phyloP scores from a whole-genome alignment of 2,329 filamentous ascomycete genomes.

The Pseudodiploospora longispora region DNA sequence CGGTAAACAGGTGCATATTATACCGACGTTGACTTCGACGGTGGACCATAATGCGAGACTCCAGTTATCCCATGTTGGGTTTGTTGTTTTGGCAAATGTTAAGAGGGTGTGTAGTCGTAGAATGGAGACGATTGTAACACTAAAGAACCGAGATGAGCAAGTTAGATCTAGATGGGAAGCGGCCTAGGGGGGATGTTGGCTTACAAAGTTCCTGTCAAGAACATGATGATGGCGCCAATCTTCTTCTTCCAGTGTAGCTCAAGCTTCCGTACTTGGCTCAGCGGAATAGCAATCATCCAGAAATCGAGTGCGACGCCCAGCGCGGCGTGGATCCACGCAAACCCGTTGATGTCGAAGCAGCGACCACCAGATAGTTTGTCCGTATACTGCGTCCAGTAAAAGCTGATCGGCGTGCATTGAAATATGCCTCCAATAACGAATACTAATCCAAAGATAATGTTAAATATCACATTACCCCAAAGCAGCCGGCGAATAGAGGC shows the following conservation, averaged over 20 bases:
- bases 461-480: slow-evolving; percentile 24
- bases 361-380: slow-evolving; percentile 25
- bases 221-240: slow-evolving; percentile 33
- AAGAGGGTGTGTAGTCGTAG: slow-evolving; percentile 21
- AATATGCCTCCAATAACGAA: slow-evolving; percentile 27
- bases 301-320: slow-evolving; percentile 35
- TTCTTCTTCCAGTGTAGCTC: slow-evolving; percentile 33
- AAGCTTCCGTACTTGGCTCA: slow-evolving; percentile 28
- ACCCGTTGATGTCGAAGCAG: slow-evolving; percentile 32
- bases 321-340: slow-evolving; percentile 33
- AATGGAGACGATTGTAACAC: slow-evolving; percentile 24
- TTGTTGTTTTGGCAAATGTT: slow-evolving; percentile 17
- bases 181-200: slow-evolving; percentile 6
- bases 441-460: slow-evolving; percentile 18
- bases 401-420: slow-evolving; percentile 31
- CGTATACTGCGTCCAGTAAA: slow-evolving; percentile 35
- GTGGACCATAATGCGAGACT: slow-evolving; percentile 25
- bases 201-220: slow-evolving; percentile 33
- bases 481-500: slow-evolving; percentile 20
- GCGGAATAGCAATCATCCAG: slow-evolving; percentile 33
- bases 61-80: slow-evolving; percentile 22
- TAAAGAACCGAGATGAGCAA: slow-evolving; percentile 9
- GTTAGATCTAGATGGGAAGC: not conserved
- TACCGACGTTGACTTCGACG: slow-evolving; percentile 26
- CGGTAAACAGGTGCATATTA: slow-evolving; percentile 28